phyloP scores from a whole-genome alignment of 1,284 basidiomycete species.

The Stygiomarasmius scandens region DNA sequence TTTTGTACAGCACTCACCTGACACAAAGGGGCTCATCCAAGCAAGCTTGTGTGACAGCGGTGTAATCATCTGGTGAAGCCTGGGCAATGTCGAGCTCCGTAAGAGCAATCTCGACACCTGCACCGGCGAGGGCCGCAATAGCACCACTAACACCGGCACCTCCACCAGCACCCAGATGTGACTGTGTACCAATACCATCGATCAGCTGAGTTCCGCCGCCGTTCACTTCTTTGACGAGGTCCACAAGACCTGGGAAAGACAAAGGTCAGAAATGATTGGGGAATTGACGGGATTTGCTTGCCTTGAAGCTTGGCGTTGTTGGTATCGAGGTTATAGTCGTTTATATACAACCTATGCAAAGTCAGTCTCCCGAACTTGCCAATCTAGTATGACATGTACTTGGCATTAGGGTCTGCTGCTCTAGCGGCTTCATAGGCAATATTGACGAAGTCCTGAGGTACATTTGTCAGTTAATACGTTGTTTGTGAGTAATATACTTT shows the following conservation, averaged over 20 bases:
- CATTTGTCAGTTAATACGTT: not conserved
- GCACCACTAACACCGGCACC: constrained; percentile 40
- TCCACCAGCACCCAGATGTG: constrained; percentile 41
- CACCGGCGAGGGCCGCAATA: constrained; percentile 39
- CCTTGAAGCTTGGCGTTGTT: constrained; percentile 39
- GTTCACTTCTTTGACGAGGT: constrained; percentile 16
- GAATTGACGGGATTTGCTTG: too few relatives aligned
- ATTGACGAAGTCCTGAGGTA: constrained; percentile 36
- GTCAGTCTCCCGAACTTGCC: not conserved
- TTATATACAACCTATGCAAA: constrained; percentile 39
- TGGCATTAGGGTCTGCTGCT: constrained; percentile 37
- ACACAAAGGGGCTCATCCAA: constrained; percentile 45
- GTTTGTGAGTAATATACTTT: not conserved
- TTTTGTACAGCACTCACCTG: too few relatives aligned
- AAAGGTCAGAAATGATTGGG: not conserved
- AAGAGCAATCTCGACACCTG: constrained; percentile 51
- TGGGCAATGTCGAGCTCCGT: constrained; percentile 44
- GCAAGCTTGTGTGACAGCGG: constrained; percentile 49
- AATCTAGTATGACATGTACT: constrained; percentile 23
- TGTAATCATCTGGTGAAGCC: constrained; percentile 44
- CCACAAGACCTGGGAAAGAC: constrained; percentile 4
- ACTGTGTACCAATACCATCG: constrained; percentile 46
- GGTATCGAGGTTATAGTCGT: constrained; percentile 45
- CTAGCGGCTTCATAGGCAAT: constrained; percentile 43
- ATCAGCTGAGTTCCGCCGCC: constrained; percentile 34